These are phyloP conservation scores for Blastobotrys persicus DNA, from an alignment of 1,139 yeast genomes.

Conservation along the genomic window DNA sequence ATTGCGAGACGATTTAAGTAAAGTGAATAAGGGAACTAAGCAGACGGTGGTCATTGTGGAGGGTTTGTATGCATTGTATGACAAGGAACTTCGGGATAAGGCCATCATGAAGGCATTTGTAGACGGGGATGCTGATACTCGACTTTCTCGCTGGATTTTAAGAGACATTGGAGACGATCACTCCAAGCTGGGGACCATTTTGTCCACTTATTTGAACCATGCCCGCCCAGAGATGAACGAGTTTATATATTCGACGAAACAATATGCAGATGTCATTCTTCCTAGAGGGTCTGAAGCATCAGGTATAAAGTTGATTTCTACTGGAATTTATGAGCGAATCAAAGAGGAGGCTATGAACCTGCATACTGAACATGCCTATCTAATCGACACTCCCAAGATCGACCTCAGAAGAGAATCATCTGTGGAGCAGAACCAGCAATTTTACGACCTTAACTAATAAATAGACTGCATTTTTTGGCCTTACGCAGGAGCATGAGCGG, in stretches of 20 bases:
- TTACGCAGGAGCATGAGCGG: no score
- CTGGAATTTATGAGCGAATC: constrained; percentile 57
- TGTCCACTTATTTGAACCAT: constrained; percentile 58
- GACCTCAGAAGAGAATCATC: constrained; percentile 25
- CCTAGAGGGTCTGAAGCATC: constrained; percentile 64
- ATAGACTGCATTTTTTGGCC: not conserved
- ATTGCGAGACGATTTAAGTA: constrained; percentile 31
- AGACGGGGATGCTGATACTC: constrained; percentile 83
- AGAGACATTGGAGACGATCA: constrained; percentile 33
- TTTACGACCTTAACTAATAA: constrained; percentile 22
- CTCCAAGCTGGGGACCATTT: constrained; percentile 46
- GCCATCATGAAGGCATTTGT: constrained; percentile 71
- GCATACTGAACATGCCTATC: constrained; percentile 11
- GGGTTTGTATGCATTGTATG: constrained; percentile 79
- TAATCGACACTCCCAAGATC: constrained; percentile 14
- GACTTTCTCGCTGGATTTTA: constrained; percentile 69
- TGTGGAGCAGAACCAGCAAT: constrained; percentile 25
- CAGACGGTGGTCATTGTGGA: constrained; percentile 54
- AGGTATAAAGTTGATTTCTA: constrained; percentile 69
- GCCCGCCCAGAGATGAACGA: constrained; percentile 78
- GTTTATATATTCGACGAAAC: constrained; percentile 72
- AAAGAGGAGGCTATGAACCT: constrained; percentile 27
- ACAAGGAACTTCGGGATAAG: constrained; percentile 53
- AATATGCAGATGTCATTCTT: constrained; percentile 74
- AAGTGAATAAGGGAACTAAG: constrained; percentile 9